Evolutionary conservation across 352 stramenopile genomes (phyloP).

Genomic region (Phytophthora macrochlamydospora): DNA sequence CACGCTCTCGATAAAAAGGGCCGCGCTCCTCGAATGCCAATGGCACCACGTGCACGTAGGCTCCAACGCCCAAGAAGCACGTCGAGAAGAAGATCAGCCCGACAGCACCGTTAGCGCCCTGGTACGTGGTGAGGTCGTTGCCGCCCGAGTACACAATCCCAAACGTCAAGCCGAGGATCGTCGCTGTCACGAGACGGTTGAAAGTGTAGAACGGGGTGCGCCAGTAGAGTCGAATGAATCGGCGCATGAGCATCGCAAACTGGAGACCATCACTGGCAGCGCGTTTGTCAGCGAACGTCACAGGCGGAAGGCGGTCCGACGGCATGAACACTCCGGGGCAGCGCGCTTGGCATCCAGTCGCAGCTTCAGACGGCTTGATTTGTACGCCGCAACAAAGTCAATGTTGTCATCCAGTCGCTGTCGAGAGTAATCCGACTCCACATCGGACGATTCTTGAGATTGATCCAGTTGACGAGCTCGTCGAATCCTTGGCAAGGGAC

Average conservation of each 20-base stretch:
- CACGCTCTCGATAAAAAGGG: constrained; percentile 92
- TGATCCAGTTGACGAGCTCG: constrained; percentile 21
- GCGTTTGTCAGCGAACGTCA: constrained; percentile 35
- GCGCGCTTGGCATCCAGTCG: constrained; percentile 35
- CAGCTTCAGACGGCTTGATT: constrained; percentile 34
- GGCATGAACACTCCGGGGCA: constrained; percentile 42
- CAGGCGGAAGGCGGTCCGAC: constrained; percentile 28
- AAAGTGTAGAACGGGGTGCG: constrained; percentile 86
- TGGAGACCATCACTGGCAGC: constrained; percentile 38
- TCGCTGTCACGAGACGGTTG: constrained; percentile 45
- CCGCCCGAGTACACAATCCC: constrained; percentile 46
- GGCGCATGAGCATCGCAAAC: constrained; percentile 53
- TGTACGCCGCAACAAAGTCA: constrained; percentile 42
- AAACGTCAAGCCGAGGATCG: constrained; percentile 51
- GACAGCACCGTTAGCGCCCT: constrained; percentile 51
- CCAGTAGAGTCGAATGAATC: constrained; percentile 83
- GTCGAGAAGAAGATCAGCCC: constrained; percentile 85
- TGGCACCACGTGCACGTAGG: constrained; percentile 69
- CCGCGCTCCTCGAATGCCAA: constrained; percentile 85
- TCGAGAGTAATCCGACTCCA: constrained; percentile 19
- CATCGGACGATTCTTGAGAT: constrained; percentile 24
- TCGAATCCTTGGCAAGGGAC: constrained; percentile 8
- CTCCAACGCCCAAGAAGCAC: constrained; percentile 74
- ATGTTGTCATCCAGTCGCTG: constrained; percentile 25
- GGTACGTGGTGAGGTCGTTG: constrained; percentile 42